Percentiles rank a stretch among this genome's conserved stretches.
These are phyloP conservation scores for Ophiostoma montium DNA, from an alignment of 2,329 filamentous ascomycete genomes.

Conservation along the genomic window DNA sequence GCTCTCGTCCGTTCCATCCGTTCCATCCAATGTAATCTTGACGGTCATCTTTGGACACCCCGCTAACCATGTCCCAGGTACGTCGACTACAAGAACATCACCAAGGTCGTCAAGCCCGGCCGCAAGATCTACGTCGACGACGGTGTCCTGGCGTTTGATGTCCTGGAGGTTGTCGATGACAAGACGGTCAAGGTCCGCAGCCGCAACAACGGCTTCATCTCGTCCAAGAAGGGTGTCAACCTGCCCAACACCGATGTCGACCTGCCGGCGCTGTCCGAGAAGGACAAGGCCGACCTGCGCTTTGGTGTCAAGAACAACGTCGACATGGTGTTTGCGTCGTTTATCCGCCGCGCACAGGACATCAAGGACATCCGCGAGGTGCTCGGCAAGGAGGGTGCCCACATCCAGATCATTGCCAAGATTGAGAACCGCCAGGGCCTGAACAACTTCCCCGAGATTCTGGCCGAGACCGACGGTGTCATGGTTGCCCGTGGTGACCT, in stretches of 20 bases:
- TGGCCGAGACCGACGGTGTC: slow-evolving; percentile 92
- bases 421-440: slow-evolving; percentile 99
- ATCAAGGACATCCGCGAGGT: slow-evolving; percentile 86
- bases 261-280: slow-evolving; percentile 91
- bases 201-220: slow-evolving; percentile 97
- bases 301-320: slow-evolving; percentile 98
- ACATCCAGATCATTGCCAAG: slow-evolving; percentile 99
- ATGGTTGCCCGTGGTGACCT: slow-evolving; percentile 99
- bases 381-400: slow-evolving; percentile 78
- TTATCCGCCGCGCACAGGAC: slow-evolving; percentile 89
- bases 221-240: slow-evolving; percentile 98
- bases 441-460: slow-evolving; percentile 98
- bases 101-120: slow-evolving; percentile 84
- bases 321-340: slow-evolving; percentile 98
- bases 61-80: slow-evolving; percentile 42
- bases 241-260: slow-evolving; percentile 97
- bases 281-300: slow-evolving; percentile 85
- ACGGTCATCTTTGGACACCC: not conserved
- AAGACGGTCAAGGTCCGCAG: slow-evolving; percentile 77
- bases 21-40: not conserved
- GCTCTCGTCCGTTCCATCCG: not conserved
- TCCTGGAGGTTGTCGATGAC: slow-evolving; percentile 73
- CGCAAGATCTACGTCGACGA: slow-evolving; percentile 97
- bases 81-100: slow-evolving; percentile 99
- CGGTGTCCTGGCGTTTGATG: slow-evolving; percentile 92